Evolutionary conservation across 2,329 filamentous ascomycete genomes (phyloP).

Genomic region (Pestalotiopsis sp.): DNA sequence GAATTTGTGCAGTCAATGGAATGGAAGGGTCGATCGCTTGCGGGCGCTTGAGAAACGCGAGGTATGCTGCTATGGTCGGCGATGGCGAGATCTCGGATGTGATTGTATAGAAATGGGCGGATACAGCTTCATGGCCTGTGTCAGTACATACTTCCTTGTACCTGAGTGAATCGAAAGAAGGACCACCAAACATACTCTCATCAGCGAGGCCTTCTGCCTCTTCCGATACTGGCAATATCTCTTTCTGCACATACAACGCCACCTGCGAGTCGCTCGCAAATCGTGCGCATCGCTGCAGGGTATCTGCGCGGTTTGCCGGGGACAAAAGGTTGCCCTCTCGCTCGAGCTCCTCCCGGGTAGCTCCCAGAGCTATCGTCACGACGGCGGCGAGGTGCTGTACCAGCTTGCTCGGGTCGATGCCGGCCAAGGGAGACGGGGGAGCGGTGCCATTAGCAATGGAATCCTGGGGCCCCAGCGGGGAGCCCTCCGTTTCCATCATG

Average conservation of each 20-base stretch:
- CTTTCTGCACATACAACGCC: constrained; percentile 90
- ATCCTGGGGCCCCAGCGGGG: constrained; percentile 43
- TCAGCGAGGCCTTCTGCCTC: constrained; percentile 51
- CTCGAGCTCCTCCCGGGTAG: constrained; percentile 77
- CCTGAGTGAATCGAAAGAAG: not conserved
- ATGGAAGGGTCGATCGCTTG: constrained; percentile 82
- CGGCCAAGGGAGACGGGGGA: constrained; percentile 49
- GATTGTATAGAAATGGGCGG: constrained; percentile 75
- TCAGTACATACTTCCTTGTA: constrained; percentile 25
- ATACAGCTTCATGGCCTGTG: constrained; percentile 36
- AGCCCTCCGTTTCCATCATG: constrained; percentile 56
- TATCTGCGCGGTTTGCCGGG: constrained; percentile 71
- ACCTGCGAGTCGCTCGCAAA: constrained; percentile 89
- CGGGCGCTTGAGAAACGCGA: constrained; percentile 88
- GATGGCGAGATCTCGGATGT: constrained; percentile 81
- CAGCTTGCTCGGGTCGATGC: constrained; percentile 69
- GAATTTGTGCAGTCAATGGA: constrained; percentile 85
- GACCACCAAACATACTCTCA: constrained; percentile 39
- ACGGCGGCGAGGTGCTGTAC: constrained; percentile 74
- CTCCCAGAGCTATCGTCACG: constrained; percentile 74
- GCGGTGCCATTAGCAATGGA: constrained; percentile 50
- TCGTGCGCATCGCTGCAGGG: constrained; percentile 81
- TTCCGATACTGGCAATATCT: constrained; percentile 59
- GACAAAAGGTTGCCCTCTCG: constrained; percentile 82
- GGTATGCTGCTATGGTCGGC: constrained; percentile 78